These are phyloP conservation scores for Xylaria digitata DNA, from an alignment of 2,329 filamentous ascomycete genomes.

Conservation along the genomic window DNA sequence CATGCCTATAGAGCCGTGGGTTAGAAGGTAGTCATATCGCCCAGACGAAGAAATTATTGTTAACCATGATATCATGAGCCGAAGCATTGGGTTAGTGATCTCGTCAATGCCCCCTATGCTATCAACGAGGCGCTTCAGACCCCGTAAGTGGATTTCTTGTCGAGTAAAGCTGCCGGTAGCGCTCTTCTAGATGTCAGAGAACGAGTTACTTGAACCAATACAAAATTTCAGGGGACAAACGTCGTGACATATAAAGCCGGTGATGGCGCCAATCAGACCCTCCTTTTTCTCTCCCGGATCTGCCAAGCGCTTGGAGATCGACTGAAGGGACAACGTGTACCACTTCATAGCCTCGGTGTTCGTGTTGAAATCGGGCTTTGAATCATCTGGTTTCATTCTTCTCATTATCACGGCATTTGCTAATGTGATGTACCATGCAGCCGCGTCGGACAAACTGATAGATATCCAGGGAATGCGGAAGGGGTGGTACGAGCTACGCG, in stretches of 20 bases:
- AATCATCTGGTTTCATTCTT: conserved; percentile 24
- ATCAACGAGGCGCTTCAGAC: conserved; percentile 44
- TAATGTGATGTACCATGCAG: conserved; percentile 47
- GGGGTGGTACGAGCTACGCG: conserved; percentile 38
- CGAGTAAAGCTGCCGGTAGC: conserved; percentile 45
- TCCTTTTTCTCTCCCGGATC: conserved; percentile 40
- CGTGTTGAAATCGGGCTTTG: conserved; percentile 38
- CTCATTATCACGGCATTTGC: conserved; percentile 45
- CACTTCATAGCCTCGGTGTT: conserved; percentile 44
- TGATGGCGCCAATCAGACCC: conserved; percentile 45
- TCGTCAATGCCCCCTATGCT: conserved; percentile 43
- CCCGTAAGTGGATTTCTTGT: conserved; percentile 44
- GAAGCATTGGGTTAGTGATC: conserved; percentile 42
- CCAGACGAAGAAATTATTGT: neutral
- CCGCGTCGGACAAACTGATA: conserved; percentile 44
- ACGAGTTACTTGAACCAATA: neutral
- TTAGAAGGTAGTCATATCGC: neutral
- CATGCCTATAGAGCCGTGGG: conserved; percentile 39
- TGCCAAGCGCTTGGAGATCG: conserved; percentile 41
- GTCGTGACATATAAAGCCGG: conserved; percentile 47
- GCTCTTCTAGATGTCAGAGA: conserved; percentile 29
- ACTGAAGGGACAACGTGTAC: conserved; percentile 45
- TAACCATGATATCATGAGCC: conserved; percentile 48
- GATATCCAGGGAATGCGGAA: conserved; percentile 46
- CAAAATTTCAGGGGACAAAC: conserved; percentile 11